A percentile compares a stretch with the other conserved stretches of the same genome.
phyloP scores from a whole-genome alignment of 1,139 yeast genomes.

The Nakaseomyces sp. region DNA sequence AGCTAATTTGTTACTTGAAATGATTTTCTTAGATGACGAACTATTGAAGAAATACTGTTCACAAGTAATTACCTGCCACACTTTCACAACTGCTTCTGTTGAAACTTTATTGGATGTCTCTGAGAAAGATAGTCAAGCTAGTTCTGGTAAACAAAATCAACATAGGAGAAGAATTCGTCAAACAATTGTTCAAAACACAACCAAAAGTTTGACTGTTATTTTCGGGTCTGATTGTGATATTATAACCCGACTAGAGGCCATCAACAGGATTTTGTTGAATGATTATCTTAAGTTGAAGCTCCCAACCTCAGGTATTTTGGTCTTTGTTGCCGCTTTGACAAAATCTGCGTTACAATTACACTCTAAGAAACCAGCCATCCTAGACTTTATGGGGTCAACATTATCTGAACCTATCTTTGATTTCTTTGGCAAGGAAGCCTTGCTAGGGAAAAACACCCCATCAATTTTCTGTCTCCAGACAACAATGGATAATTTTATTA shows the following conservation, averaged over 20 bases:
- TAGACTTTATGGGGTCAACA: constrained; percentile 26
- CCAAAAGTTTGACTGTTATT: constrained; percentile 19
- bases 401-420: constrained; percentile 21
- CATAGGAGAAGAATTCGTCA: constrained; percentile 44
- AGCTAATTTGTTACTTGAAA: constrained; percentile 20
- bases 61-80: constrained; percentile 20
- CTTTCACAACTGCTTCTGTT: constrained; percentile 17
- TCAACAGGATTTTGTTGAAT: constrained; percentile 12
- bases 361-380: constrained; percentile 37
- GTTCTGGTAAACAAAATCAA: constrained; percentile 26
- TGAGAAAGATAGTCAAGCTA: constrained; percentile 17
- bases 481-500: constrained; percentile 32
- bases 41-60: constrained; percentile 12
- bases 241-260: constrained; percentile 8
- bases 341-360: constrained; percentile 35
- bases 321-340: constrained; percentile 38
- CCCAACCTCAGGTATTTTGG: constrained; percentile 28
- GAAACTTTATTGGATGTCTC: constrained; percentile 23
- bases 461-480: constrained; percentile 25
- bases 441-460: constrained; percentile 41
- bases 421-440: constrained; percentile 35
- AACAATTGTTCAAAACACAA: constrained; percentile 37
- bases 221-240: constrained; percentile 14
- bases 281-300: constrained; percentile 16
- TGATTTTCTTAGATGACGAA: constrained; percentile 11